Conservation (phyloP, 2,329 filamentous ascomycete species). For the Rhytidhysteron rufulum region DNA sequence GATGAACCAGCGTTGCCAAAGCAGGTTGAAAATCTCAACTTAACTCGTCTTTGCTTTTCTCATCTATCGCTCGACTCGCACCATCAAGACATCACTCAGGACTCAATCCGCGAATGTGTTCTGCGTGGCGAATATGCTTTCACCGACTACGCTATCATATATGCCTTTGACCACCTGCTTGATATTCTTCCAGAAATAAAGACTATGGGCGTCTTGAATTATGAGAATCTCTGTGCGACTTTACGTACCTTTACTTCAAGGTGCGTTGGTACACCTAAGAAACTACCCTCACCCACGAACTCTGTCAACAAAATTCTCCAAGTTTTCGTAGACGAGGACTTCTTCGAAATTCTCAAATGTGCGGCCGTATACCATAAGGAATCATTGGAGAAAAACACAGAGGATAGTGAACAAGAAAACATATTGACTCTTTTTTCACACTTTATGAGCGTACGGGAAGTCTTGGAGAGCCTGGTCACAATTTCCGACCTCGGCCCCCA, state of each 20-base stretch:
- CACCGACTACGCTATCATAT: conserved; percentile 2
- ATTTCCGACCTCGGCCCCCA: background rate
- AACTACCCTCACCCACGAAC: background rate
- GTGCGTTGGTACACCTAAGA: background rate
- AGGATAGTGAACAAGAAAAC: background rate
- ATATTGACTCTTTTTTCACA: background rate
- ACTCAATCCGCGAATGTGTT: background rate
- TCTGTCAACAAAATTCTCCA: background rate
- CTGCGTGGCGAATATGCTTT: conserved; percentile 2
- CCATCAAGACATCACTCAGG: background rate
- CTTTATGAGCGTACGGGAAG: background rate
- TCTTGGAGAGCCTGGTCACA: background rate
- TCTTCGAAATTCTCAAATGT: background rate
- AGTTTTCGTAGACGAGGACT: background rate
- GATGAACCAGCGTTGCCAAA: background rate
- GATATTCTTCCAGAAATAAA: background rate
- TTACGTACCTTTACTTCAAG: background rate
- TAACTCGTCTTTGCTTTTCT: conserved; percentile 2
- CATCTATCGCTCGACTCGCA: background rate
- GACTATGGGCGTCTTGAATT: background rate
- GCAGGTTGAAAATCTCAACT: conserved; percentile 1
- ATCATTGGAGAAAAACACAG: background rate
- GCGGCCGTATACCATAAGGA: background rate
- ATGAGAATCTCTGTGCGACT: background rate
- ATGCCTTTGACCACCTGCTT: conserved; percentile 1